Base-by-base conservation (phyloP, 495 filamentous ascomycete species). In the Aspergillus diversus region DNA sequence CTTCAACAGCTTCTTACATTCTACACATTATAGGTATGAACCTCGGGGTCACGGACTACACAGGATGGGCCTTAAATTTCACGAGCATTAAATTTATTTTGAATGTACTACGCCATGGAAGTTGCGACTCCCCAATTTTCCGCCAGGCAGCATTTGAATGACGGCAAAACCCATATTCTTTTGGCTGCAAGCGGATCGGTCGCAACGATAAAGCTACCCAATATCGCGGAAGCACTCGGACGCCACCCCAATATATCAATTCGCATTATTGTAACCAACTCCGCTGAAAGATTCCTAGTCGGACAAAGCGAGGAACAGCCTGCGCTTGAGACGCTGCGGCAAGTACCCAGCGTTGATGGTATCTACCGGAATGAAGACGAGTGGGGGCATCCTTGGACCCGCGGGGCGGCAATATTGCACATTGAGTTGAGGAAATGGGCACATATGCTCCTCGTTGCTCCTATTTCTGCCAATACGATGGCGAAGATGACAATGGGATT, bases 141-240 rank as follows among this genome's bases (percentile, higher is more conserved):
- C 9, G 74, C 71, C 16, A 63, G 74, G 50, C 52, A 72, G 32
- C 49, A 80, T 61, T 59, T 71, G 32, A 60, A 81, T 21, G 90
- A 95, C 68, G 75, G 78, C 35, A 93, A 90, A 71, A 77, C 77
- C 17, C 91, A 98, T 73, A 82, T 97, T 15, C 86, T 97, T 17
- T 84, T 97, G 48, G 90, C 89, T 50, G 89, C 89, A 21, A 87
- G 84, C 47, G 88, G 92, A 42, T 88, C 85, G 17, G 92, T 97
- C 39, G 94, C 93, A 51, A 92, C 92, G 8, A 95, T 97, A 76
- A 97, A 97, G 69, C 83, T 97, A 33, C 90, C 90, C 6, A 80
- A 83, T 59, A 92, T 97, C 57, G 71, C 90, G 53, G 58, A 77
- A 11, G 74, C 86, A 1, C 82, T 97, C 6, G 77, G 81, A 55